Conservation (phyloP, 176 grass and related monocot genomes). For the Canna indica region DNA sequence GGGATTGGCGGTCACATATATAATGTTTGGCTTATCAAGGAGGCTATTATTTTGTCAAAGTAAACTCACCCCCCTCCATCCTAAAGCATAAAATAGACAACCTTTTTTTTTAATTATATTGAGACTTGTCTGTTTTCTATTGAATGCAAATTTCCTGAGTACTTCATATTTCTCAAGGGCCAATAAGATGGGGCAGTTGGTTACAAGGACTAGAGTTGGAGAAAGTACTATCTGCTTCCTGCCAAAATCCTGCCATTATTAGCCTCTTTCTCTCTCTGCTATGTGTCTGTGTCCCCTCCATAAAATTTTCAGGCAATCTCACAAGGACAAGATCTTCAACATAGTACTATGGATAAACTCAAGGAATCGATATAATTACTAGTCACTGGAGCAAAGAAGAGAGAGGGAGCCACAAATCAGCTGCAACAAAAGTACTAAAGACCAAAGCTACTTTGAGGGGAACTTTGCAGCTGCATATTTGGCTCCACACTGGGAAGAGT, state of each 20-base stretch:
- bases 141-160: neutral
- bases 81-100: neutral
- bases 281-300: neutral
- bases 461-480: neutral
- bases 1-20: constrained; percentile 2
- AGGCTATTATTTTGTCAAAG: neutral
- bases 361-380: neutral
- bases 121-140: neutral
- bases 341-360: neutral
- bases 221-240: constrained; percentile 13
- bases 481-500: neutral
- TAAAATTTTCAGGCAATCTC: constrained; percentile 2
- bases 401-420: neutral
- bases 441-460: neutral
- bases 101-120: neutral
- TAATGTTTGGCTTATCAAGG: neutral
- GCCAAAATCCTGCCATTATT: neutral
- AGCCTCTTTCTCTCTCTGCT: neutral
- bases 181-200: constrained; percentile 3
- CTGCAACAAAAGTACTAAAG: neutral
- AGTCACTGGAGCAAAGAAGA: neutral
- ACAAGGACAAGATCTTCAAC: neutral
- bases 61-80: neutral
- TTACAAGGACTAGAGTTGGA: constrained; percentile 11
- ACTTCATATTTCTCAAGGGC: constrained; percentile 4